Evolutionary conservation across 306 rosid genomes (phyloP).

Genomic region (Sicyos baderoa): DNA sequence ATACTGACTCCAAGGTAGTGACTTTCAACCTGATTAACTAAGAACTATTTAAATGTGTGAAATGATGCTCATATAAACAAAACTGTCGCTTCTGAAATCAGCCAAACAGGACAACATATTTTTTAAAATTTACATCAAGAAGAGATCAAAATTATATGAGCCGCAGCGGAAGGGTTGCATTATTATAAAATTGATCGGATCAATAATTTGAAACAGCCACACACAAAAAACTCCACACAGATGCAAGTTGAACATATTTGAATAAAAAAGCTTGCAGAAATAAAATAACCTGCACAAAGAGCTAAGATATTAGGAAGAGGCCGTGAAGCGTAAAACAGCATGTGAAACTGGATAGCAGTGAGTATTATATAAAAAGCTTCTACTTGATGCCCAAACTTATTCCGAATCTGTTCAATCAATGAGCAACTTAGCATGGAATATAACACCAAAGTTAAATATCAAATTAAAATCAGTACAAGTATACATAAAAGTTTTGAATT

Average conservation of each 20-base stretch:
- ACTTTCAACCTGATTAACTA: not conserved
- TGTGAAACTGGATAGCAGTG: conserved; percentile 73
- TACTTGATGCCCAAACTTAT: conserved; percentile 75
- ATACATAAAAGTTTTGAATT: not conserved
- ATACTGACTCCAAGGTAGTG: not conserved
- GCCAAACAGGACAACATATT: not conserved
- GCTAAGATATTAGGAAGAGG: conserved; percentile 86
- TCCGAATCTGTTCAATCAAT: conserved; percentile 45
- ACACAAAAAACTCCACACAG: not conserved
- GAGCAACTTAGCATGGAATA: conserved; percentile 7
- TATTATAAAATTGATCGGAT: not conserved
- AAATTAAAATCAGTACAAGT: not conserved
- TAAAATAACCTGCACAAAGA: conserved; percentile 57
- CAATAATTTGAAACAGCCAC: not conserved
- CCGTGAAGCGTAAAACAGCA: conserved; percentile 78
- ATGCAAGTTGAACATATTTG: not conserved
- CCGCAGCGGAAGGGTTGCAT: not conserved
- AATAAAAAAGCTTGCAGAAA: conserved; percentile 21
- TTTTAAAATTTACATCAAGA: not conserved
- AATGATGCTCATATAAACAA: not conserved
- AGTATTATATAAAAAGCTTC: conserved; percentile 76
- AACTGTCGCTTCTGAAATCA: not conserved
- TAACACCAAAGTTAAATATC: not conserved
- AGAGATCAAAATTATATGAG: not conserved
- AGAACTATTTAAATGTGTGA: not conserved